Base-by-base conservation (phyloP, 2,329 filamentous ascomycete species). In the Magnaporthiopsis incrustans region DNA sequence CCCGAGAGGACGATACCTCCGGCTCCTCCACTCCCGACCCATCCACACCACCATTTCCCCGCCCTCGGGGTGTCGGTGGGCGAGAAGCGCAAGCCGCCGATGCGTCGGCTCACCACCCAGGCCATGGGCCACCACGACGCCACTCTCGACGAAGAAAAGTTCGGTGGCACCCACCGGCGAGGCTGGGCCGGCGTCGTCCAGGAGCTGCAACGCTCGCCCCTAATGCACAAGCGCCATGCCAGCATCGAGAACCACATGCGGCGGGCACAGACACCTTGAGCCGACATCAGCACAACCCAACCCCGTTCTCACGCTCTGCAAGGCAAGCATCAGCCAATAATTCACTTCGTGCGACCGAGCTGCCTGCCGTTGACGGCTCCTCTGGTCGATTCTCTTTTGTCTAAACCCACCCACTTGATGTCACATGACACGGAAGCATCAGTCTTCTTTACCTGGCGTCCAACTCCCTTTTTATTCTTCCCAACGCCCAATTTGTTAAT, bases 121-220 rank as follows among this genome's bases (percentile, higher is more conserved):
- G 75, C 81, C 10, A 80, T 84, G 66, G 81, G 83, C 11, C 81
- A 84, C 67, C 78, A 77, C 67, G 80, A 84, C 62, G 77, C 77
- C 59, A 74, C 79, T 44, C 77, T 77, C 25, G 53, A 82, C 82
- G 8, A 84, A 82, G 2, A 80, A 81, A 78, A 77, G 67, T 80
- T 84, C 50, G 77, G 77, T 59, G 75, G 75, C 56, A 76, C 75
- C 26, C 82, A 85, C 62, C 80, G 81, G 63, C 75, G 76, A 66
- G 84, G 85, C 32, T 89, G 86, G 86, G 82, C 83, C 26, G 84
- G 85, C 32, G 85, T 89, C 7, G 83, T 89, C 27, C 77, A 83
- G 63, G 86, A 89, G 69, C 75, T 89, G 61, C 85, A 88, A 71
- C 81, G 76, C 64, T 86, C 83, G 30, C 86, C 85, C 2, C 73